Base-by-base conservation (phyloP, 192 early-diverging fungal genomes). In the Podila verticillata region DNA sequence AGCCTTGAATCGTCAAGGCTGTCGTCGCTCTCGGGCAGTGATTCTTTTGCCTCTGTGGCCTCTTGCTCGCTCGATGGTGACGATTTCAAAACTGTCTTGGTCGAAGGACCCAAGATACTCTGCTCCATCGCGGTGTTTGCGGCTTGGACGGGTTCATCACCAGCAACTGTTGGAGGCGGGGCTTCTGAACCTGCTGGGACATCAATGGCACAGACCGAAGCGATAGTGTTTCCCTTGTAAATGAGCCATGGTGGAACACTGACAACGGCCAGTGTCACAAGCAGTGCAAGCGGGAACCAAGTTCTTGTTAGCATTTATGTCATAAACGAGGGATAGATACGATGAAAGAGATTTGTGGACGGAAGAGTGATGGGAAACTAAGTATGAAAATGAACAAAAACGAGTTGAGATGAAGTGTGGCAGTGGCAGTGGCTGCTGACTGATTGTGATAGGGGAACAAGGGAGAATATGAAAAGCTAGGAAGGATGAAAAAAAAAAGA, bases 141-240 rank as follows among this genome's bases (percentile, higher is more conserved):
- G n/a, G 22, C 51, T 10, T 54, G n/a, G 7, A 26, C 51, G 49
- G 48, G 12, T 36, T 56, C 49, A 30, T 32, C n/a, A 0, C n/a
- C 31, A 39, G 32, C 22, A 7, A 26, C 4, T 13, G 26, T 28
- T 7, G 19, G 12, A 1, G n/a, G 26, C 44, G 17, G 15, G 1
- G 19, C 32, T 12, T 3, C 15, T 20, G 31, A 36, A n/a, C 17
- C 19, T n/a, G 28, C 36, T 8, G 58, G 35, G 5, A 57, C 48
- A 1, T 67, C 72, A 24, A 74, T 22, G 24, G 72, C 72, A 57
- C 72, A 74, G 34, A 74, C 73, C n/a, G 66, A 63, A 4, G 20
- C 29, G 61, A 69, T 69, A 4, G 61, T 68, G 74, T 69, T 75
- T 29, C 62, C 74, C 44, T 77, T 77, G 74, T 59, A 65, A 30